Evolutionary conservation across 202 grass and related monocot genomes (phyloP).

Genomic region (Setaria italica): DNA sequence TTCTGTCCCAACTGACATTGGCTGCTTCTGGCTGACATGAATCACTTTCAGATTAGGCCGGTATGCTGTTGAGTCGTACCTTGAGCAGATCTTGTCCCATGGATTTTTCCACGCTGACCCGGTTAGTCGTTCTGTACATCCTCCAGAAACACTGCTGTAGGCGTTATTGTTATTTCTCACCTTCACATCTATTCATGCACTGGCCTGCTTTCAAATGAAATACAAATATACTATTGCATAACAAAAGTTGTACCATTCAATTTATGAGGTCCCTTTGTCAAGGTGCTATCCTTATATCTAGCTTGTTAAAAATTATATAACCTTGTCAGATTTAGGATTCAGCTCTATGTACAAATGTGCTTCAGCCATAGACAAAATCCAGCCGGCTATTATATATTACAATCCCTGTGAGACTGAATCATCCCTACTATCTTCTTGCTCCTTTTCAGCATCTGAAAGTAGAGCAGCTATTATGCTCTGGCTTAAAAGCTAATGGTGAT

Average conservation of each 20-base stretch:
- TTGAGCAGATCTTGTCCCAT: constrained; percentile 97
- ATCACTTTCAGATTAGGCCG: constrained; percentile 81
- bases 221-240: constrained; percentile 19
- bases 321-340: constrained; percentile 9
- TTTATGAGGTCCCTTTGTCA: constrained; percentile 18
- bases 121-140: constrained; percentile 56
- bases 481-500: constrained; percentile 29
- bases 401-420: constrained; percentile 18
- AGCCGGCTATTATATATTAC: constrained; percentile 19
- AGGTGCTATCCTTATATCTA: constrained; percentile 1
- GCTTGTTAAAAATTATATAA: constrained; percentile 18
- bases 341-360: constrained; percentile 1
- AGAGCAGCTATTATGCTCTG: neutral
- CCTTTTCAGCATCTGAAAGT: constrained; percentile 32
- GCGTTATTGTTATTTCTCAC: constrained; percentile 17
- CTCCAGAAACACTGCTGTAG: constrained; percentile 12
- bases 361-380: constrained; percentile 11
- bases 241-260: constrained; percentile 33
- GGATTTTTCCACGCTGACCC: constrained; percentile 99
- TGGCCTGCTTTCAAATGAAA: constrained; percentile 36
- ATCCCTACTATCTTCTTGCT: constrained; percentile 22
- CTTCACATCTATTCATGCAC: constrained; percentile 6
- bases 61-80: constrained; percentile 96
- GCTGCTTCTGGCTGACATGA: constrained; percentile 38
- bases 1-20: constrained; percentile 40